phyloP scores from a whole-genome alignment of 495 filamentous ascomycete genomes.

The Talaromyces proteolyticus region DNA sequence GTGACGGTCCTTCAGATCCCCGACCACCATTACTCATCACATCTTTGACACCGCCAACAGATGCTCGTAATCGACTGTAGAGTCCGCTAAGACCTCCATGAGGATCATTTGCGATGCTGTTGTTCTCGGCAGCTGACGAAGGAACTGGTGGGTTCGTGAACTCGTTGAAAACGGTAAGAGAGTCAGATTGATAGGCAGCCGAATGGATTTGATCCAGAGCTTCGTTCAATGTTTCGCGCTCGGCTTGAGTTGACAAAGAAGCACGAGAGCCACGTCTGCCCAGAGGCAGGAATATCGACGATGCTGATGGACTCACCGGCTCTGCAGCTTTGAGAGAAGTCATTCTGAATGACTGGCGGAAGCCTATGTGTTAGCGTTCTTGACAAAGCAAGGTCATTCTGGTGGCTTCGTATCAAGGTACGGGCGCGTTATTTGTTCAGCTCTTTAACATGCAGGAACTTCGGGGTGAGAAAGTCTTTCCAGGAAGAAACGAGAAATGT shows the following conservation, averaged over 20 bases:
- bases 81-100: conserved; percentile 81
- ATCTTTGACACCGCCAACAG: conserved; percentile 65
- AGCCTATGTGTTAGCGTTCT: neutral
- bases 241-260: conserved; percentile 57
- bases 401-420: neutral
- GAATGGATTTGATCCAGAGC: conserved; percentile 81
- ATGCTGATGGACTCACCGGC: conserved; percentile 35
- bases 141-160: conserved; percentile 50
- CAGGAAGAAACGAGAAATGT: too few species aligned
- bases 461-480: too few species aligned
- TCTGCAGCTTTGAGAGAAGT: conserved; percentile 29
- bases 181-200: conserved; percentile 70
- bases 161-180: conserved; percentile 84
- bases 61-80: conserved; percentile 75
- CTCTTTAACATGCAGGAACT: neutral
- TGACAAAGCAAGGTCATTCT: conserved; percentile 2
- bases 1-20: conserved; percentile 25
- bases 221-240: conserved; percentile 65
- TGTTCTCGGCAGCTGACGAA: conserved; percentile 52
- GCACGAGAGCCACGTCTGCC: conserved; percentile 52
- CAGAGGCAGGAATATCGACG: conserved; percentile 36
- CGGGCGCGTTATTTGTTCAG: neutral
- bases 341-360: conserved; percentile 20
- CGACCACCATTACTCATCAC: conserved; percentile 37
- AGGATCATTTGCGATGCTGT: conserved; percentile 62